These are phyloP conservation scores for Gypsophila paniculata DNA, from an alignment of 179 eudicot species.

Conservation along the genomic window DNA sequence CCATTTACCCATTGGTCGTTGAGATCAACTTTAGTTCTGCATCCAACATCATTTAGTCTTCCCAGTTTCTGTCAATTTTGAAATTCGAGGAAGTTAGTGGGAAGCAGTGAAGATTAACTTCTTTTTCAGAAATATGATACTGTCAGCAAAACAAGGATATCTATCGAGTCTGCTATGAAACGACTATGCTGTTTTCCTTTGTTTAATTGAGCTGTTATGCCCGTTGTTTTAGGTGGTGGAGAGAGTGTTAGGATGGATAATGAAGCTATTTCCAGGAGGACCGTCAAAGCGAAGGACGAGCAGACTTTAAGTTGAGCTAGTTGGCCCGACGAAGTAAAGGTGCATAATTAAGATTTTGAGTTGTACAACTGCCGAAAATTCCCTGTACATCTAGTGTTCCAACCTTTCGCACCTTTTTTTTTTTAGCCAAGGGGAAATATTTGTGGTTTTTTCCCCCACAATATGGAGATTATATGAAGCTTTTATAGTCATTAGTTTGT, in stretches of 20 bases:
- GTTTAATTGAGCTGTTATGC: slow-evolving; percentile 5
- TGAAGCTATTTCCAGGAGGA: slow-evolving; percentile 93
- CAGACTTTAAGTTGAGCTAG: slow-evolving; percentile 37
- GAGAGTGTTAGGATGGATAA: slow-evolving; percentile 88
- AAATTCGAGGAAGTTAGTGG: not conserved
- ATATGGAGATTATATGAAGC: slow-evolving; percentile 12
- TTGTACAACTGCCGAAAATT: slow-evolving; percentile 13
- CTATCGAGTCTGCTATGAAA: not conserved
- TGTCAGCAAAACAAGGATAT: not conserved
- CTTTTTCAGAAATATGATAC: not conserved
- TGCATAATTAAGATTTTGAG: slow-evolving; percentile 14
- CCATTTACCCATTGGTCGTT: not conserved
- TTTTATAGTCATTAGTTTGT: slow-evolving; percentile 17
- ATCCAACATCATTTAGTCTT: not conserved
- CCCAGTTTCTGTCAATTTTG: not conserved
- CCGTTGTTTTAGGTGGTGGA: slow-evolving; percentile 61
- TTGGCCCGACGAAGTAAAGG: not conserved
- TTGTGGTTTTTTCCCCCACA: not conserved
- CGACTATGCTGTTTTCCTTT: not conserved
- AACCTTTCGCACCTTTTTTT: slow-evolving; percentile 18
- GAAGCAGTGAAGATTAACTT: not conserved
- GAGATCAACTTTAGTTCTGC: not conserved
- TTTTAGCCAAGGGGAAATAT: not conserved
- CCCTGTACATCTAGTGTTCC: slow-evolving; percentile 18
- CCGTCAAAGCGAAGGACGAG: slow-evolving; percentile 66